phyloP scores from a whole-genome alignment of 78 protist genomes.

The slime mould (Dictyostelium discoideum) region DNA sequence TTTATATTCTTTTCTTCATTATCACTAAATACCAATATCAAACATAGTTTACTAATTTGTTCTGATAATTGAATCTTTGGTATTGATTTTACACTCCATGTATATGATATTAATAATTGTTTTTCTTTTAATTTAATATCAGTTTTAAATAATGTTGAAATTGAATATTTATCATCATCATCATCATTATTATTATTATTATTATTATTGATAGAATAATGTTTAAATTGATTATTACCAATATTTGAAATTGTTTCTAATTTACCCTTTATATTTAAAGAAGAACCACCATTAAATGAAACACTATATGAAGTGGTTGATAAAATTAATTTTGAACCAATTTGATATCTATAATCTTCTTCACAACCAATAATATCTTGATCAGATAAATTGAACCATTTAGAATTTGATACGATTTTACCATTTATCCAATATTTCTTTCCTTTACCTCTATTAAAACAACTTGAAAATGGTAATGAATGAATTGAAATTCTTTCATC shows the following conservation, averaged over 20 bases:
- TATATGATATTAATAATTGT: background rate
- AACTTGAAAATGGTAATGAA: background rate
- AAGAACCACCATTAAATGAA: slow-evolving; percentile 6
- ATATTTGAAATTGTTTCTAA: background rate
- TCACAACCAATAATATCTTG: background rate
- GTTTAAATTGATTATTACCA: background rate
- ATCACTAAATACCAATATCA: background rate
- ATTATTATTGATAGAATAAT: background rate
- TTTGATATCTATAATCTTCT: background rate
- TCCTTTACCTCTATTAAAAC: slow-evolving; percentile 40
- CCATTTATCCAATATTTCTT: background rate
- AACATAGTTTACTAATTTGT: background rate
- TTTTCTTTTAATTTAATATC: background rate
- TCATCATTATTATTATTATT: background rate
- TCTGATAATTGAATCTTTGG: background rate
- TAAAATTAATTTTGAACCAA: background rate
- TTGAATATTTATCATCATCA: background rate
- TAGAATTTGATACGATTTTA: background rate
- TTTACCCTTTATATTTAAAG: slow-evolving; percentile 16
- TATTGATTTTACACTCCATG: background rate
- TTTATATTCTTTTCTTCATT: background rate
- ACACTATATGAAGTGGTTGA: background rate
- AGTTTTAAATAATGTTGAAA: background rate
- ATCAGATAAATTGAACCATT: slow-evolving; percentile 17
- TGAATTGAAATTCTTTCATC: background rate